Conservation (phyloP, 352 stramenopile genomes). For the Phytopythium cucurbitacearum region DNA sequence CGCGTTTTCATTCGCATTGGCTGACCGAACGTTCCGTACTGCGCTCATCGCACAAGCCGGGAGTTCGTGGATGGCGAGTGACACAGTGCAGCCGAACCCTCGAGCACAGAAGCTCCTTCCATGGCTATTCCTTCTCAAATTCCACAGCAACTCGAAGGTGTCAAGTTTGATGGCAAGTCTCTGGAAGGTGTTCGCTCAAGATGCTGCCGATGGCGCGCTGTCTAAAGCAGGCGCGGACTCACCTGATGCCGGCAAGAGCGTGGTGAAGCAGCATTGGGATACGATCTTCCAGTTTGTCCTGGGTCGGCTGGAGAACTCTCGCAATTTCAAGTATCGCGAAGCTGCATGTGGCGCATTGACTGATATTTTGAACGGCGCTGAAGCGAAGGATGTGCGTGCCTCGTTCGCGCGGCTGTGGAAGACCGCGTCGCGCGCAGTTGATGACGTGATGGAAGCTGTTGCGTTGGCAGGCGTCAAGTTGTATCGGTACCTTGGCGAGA, state of each 20-base stretch:
- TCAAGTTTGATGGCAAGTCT: constrained; percentile 58
- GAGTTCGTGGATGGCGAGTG: constrained; percentile 47
- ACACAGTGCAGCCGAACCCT: constrained; percentile 9
- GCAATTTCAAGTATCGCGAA: constrained; percentile 83
- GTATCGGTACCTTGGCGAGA: constrained; percentile 63
- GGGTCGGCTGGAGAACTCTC: constrained; percentile 46
- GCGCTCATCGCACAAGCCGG: constrained; percentile 51
- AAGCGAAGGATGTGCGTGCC: constrained; percentile 33
- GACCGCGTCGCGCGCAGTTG: constrained; percentile 57
- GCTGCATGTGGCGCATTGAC: constrained; percentile 56
- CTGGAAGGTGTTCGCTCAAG: constrained; percentile 45
- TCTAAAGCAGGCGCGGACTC: constrained; percentile 4
- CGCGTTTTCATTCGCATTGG: constrained; percentile 41
- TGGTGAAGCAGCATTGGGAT: constrained; percentile 49
- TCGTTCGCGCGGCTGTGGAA: constrained; percentile 68
- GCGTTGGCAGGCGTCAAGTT: constrained; percentile 63
- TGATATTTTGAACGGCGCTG: constrained; percentile 57
- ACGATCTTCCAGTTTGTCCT: constrained; percentile 58
- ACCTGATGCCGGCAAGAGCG: constrained; percentile 35
- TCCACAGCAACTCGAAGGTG: constrained; percentile 67
- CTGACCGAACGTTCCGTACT: constrained; percentile 39
- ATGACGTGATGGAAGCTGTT: constrained; percentile 76
- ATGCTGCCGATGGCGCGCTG: too few species aligned
- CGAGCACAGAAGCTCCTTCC: constrained; percentile 38
- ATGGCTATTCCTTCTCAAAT: constrained; percentile 76